Evolutionary conservation across 176 grass and related monocot species (phyloP), one percentile per base, ranked within the genome.

Genomic region (Aegilops sharonensis): DNA sequence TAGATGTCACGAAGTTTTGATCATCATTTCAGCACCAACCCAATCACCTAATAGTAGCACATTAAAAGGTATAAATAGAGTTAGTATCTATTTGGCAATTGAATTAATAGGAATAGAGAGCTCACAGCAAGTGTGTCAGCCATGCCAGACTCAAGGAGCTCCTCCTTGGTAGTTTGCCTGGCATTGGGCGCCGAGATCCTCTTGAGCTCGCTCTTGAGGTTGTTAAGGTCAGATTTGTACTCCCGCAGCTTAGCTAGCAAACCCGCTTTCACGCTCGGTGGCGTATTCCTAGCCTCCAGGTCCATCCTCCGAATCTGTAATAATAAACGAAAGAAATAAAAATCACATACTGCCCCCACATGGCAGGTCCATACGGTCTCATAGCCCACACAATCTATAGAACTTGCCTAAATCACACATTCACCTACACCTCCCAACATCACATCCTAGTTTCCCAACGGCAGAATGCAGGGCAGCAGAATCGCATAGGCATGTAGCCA

Each of bases 151-250:
- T 95, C 95, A 74, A 98, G 85, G 84, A 95, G 89, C 76, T 98
- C 93, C 84, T 98, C 95, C 75, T 91, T 81, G 40, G 93, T 78
- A 79, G 89, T 71, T 74, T 98, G 91, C 40, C 88, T 98, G 6
- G 91, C 59, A 37, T 92, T 98, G 30, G 82, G 73, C 2, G 63
- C 81, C 1, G 91, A 83, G 79, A 98, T 92, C 87, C 86, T 98
- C 80, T 98, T 98, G 17, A 89, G 48, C 79, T 98, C 95, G 24
- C 84, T 91, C 86, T 98, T 98, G 75, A 94, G 65, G 76, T 92
- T 92, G 81, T 83, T 95, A 48, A 98, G 89, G 80, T 98, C 93
- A 24, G 95, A 95, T 79, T 98, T 98, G 72, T 98, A 95, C 66
- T 98, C 93, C 82, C 95, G 90, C 83, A 98, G 69, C 77, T 98